Conservation (phyloP, 345 rosid species). For the Microthlaspi erraticum region DNA sequence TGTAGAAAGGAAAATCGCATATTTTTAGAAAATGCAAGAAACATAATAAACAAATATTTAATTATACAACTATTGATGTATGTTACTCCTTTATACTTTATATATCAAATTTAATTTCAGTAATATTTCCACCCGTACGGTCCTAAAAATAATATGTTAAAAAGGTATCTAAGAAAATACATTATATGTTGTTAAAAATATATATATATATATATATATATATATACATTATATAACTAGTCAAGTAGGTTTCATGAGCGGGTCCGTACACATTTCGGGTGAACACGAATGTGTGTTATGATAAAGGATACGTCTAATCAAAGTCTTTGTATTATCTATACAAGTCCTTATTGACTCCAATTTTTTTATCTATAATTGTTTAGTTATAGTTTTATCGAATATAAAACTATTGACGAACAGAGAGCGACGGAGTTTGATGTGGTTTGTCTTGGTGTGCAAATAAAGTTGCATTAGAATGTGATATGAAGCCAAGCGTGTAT, state of each 20-base stretch:
- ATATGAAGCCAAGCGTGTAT: constrained; percentile 62
- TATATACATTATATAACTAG: not conserved
- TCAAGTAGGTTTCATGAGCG: constrained; percentile 33
- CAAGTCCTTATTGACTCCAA: not conserved
- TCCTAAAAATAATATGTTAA: not conserved
- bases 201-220: no score
- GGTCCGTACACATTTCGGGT: constrained; percentile 48
- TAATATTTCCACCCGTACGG: not conserved
- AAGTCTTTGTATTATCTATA: constrained; percentile 8
- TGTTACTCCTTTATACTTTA: no score
- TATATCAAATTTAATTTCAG: no score
- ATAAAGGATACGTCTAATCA: constrained; percentile 49
- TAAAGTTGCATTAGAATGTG: constrained; percentile 54
- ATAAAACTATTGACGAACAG: constrained; percentile 28
- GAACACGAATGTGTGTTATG: constrained; percentile 37
- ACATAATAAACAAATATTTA: no score
- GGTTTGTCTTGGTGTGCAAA: constrained; percentile 51
- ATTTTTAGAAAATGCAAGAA: no score
- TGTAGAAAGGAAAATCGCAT: no score
- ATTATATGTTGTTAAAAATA: no score
- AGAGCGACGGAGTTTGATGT: constrained; percentile 22
- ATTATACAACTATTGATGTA: no score
- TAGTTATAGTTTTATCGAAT: constrained; percentile 16
- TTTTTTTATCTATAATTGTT: constrained; percentile 4
- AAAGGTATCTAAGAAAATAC: not conserved